Evolutionary conservation across 352 stramenopile species (phyloP).

Genomic region (Saprolegnia diclina): DNA sequence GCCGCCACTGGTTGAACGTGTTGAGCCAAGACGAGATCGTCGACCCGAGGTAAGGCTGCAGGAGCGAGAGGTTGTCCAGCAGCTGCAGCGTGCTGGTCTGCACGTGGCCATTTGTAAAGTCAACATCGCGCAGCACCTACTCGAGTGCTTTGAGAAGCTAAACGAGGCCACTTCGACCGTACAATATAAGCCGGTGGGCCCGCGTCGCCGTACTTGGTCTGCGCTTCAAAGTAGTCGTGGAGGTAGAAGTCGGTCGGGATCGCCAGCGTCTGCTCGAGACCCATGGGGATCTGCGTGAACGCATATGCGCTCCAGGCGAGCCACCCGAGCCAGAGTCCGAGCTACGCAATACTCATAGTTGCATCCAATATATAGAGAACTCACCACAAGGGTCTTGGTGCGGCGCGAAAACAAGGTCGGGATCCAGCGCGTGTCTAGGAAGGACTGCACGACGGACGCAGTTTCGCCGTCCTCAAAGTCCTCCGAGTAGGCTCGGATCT

Average conservation of each 20-base stretch:
- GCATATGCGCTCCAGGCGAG: constrained; percentile 44
- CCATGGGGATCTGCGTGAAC: constrained; percentile 60
- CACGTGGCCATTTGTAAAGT: constrained; percentile 63
- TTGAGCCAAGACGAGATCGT: constrained; percentile 86
- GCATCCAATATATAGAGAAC: constrained; percentile 33
- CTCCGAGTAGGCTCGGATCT: constrained; percentile 30
- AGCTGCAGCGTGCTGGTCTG: constrained; percentile 61
- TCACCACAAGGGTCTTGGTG: constrained; percentile 56
- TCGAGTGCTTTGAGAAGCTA: constrained; percentile 21
- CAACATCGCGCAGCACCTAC: constrained; percentile 35
- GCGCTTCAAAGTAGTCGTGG: constrained; percentile 82
- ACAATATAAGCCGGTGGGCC: constrained; percentile 85
- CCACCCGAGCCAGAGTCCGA: constrained; percentile 28
- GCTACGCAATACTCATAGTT: constrained; percentile 27
- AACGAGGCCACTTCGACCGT: constrained; percentile 32
- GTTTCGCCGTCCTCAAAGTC: constrained; percentile 8
- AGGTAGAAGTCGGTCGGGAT: constrained; percentile 85
- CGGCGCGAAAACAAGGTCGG: constrained; percentile 53
- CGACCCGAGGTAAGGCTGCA: constrained; percentile 73
- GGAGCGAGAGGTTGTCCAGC: constrained; percentile 58
- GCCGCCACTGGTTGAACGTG: constrained; percentile 82
- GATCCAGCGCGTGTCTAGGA: constrained; percentile 60
- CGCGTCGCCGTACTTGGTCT: constrained; percentile 78
- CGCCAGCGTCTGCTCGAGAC: constrained; percentile 83
- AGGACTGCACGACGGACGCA: constrained; percentile 41